These are phyloP conservation scores for Debaryomyces sp. DNA, from an alignment of 1,139 yeast species.

Conservation along the genomic window DNA sequence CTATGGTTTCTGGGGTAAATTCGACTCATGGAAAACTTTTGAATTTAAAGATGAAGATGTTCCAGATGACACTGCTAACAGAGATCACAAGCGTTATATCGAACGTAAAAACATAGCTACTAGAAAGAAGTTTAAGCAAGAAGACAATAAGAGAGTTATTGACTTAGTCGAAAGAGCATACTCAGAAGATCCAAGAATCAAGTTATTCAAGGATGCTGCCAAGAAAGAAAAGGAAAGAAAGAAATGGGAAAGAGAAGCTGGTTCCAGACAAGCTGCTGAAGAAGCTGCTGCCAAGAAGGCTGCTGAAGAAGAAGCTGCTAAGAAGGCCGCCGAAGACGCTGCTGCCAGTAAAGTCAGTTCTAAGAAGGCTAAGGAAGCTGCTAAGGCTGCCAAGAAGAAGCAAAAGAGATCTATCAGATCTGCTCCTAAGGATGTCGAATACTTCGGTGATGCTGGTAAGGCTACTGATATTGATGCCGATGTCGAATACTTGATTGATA, in stretches of 20 bases:
- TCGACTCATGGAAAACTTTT: conserved; percentile 98
- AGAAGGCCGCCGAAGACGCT: conserved; percentile 77
- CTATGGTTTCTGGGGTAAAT: conserved; percentile 91
- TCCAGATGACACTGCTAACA: conserved; percentile 98
- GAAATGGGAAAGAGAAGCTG: conserved; percentile 99
- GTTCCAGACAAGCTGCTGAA: conserved; percentile 93
- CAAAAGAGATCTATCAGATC: conserved; percentile 90
- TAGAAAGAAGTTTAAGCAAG: conserved; percentile 97
- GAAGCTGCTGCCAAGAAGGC: conserved; percentile 81
- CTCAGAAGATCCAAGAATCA: conserved; percentile 92
- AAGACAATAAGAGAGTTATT: conserved; percentile 89
- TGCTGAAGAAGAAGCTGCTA: conserved; percentile 78
- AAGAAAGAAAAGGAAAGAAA: conserved; percentile 92
- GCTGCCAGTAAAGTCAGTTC: conserved; percentile 65
- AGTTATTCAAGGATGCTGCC: conserved; percentile 89
- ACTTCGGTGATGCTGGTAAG: conserved; percentile 77
- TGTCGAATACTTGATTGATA: conserved; percentile 74
- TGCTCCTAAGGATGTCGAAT: conserved; percentile 80
- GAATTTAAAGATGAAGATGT: conserved; percentile 99
- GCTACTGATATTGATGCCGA: conserved; percentile 76
- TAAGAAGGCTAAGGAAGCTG: conserved; percentile 96
- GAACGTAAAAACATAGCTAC: conserved; percentile 97
- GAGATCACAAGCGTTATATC: conserved; percentile 98
- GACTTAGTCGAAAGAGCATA: conserved; percentile 88
- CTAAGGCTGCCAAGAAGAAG: conserved; percentile 96